Evolutionary conservation across 2,329 filamentous ascomycete species (phyloP).

Genomic region (Metarhizium rileyi): DNA sequence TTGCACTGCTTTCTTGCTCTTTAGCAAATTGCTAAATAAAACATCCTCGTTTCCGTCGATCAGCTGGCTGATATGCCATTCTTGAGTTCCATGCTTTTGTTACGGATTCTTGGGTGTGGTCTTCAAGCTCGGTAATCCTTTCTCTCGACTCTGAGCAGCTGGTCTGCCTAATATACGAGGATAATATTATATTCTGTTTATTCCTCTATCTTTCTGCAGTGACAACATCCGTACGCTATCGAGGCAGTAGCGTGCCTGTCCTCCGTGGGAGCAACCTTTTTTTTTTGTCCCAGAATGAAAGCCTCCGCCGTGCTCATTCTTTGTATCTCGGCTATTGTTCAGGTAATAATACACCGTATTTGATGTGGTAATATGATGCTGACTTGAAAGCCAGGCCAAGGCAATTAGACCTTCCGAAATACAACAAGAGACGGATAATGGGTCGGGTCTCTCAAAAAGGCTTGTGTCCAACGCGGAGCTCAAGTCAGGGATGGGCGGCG

Average conservation of each 20-base stretch:
- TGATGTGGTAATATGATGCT: background rate
- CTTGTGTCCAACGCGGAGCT: background rate
- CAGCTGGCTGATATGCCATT: constrained; percentile 1
- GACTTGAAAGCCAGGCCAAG: background rate
- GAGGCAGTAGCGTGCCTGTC: background rate
- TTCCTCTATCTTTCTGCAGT: background rate
- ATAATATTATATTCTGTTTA: background rate
- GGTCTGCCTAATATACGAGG: background rate
- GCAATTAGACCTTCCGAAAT: background rate
- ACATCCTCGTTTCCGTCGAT: background rate
- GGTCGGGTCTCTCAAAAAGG: background rate
- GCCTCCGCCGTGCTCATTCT: constrained; percentile 11
- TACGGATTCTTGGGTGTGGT: background rate
- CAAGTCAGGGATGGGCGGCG: background rate
- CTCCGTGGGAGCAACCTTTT: background rate
- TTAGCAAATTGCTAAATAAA: background rate
- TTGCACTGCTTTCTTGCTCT: background rate
- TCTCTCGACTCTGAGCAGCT: background rate
- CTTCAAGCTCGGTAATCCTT: background rate
- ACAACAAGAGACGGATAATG: background rate
- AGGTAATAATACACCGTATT: constrained; percentile 8
- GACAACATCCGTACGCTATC: background rate
- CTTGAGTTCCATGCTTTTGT: background rate
- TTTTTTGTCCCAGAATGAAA: constrained; percentile 11
- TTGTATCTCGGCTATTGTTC: constrained; percentile 9